Conservation (phyloP, 441 rosid species). For the Pelargonium exstipulatum region DNA sequence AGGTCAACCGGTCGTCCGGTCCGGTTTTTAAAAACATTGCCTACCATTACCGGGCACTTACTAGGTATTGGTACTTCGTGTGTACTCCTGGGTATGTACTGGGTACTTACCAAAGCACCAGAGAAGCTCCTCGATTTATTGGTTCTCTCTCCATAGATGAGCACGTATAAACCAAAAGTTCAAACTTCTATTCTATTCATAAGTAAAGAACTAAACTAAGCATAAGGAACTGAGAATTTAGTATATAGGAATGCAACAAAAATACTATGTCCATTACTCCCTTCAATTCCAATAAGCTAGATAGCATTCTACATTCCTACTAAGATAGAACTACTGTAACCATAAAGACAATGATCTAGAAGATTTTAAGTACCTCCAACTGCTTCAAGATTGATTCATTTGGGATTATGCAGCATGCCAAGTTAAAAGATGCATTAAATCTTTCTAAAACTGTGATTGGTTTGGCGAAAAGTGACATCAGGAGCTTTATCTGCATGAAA, state of each 20-base stretch:
- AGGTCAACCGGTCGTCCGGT: too few species aligned
- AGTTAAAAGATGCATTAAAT: slow-evolving; percentile 40
- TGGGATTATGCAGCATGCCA: slow-evolving; percentile 57
- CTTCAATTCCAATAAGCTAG: neutral
- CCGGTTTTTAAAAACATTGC: too few species aligned
- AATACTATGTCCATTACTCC: neutral
- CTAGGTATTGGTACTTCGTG: too few species aligned
- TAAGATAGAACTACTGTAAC: neutral
- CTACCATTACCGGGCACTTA: too few species aligned
- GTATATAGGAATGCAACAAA: neutral
- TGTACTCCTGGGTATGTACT: too few species aligned
- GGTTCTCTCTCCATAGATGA: neutral
- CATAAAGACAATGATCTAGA: slow-evolving; percentile 2
- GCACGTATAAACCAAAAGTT: neutral
- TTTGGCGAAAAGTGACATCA: slow-evolving; percentile 34
- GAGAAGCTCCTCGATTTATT: too few species aligned
- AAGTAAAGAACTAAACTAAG: slow-evolving; percentile 1
- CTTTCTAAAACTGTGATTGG: slow-evolving; percentile 50
- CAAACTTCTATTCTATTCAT: neutral
- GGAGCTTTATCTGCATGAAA: slow-evolving; percentile 54
- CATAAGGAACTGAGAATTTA: neutral
- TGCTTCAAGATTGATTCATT: slow-evolving; percentile 61
- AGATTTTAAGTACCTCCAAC: slow-evolving; percentile 59
- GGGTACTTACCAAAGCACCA: too few species aligned
- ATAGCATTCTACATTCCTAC: neutral